A percentile compares a stretch with the other conserved stretches of the same genome.
These are phyloP conservation scores for Ceratobasidium sp. DNA, from an alignment of 1,284 basidiomycete species.

Conservation along the genomic window DNA sequence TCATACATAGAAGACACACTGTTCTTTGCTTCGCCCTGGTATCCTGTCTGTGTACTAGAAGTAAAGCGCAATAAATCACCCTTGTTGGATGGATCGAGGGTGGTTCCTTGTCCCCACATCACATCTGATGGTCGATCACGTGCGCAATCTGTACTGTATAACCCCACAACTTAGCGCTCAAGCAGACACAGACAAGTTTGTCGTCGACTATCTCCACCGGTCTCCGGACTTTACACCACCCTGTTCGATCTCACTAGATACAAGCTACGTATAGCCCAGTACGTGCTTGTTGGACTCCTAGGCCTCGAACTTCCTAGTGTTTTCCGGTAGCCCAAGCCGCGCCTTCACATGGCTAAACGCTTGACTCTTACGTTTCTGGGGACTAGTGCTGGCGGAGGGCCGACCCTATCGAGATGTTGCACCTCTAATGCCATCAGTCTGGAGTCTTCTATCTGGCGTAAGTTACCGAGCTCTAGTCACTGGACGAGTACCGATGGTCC, in stretches of 20 bases:
- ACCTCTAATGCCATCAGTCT: slow-evolving; percentile 74
- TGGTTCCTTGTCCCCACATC: no score
- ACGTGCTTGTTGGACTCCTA: background rate
- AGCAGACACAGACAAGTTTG: background rate
- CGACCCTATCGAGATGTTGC: slow-evolving; percentile 75
- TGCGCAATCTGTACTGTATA: background rate
- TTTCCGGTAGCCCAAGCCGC: background rate
- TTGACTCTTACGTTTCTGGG: slow-evolving; percentile 79
- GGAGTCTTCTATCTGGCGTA: slow-evolving; percentile 75
- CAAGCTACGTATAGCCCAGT: background rate
- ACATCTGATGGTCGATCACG: no score
- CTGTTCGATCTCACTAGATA: background rate
- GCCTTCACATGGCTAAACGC: slow-evolving; percentile 66
- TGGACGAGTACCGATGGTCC: background rate
- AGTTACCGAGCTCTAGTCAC: slow-evolving; percentile 50
- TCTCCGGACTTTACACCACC: background rate
- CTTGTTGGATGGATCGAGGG: background rate
- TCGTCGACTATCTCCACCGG: background rate
- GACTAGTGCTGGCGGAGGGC: slow-evolving; percentile 80
- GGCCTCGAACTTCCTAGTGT: background rate
- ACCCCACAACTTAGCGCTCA: background rate
- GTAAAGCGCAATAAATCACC: background rate
- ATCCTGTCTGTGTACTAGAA: background rate
- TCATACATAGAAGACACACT: background rate
- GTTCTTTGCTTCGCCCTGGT: background rate